Percentiles rank a stretch among this genome's conserved stretches.
These are phyloP conservation scores for Cucumis sativus DNA, from an alignment of 306 rosid species.

Conservation along the genomic window Cucumber_9930_V3 NC_026659.2:20909501-20910000, in stretches of 20 bases:
- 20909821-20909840: slow-evolving; percentile 63
- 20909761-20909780: slow-evolving; percentile 90
- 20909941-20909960: slow-evolving; percentile 1
- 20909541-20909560: slow-evolving; percentile 88
- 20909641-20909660: background rate
- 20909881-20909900: slow-evolving; percentile 47
- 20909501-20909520: background rate
- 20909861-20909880: slow-evolving; percentile 56
- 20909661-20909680: background rate
- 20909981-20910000: background rate
- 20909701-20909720: slow-evolving; percentile 34
- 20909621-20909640: background rate
- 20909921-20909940: slow-evolving; percentile 4
- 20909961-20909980: background rate
- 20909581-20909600: slow-evolving; percentile 58
- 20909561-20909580: slow-evolving; percentile 70
- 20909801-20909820: slow-evolving; percentile 67
- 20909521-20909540: slow-evolving; percentile 71
- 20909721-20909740: slow-evolving; percentile 53
- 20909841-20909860: slow-evolving; percentile 79
- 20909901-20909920: background rate
- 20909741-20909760: slow-evolving; percentile 82
- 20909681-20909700: background rate
- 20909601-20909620: slow-evolving; percentile 4
- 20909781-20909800: slow-evolving; percentile 87